phyloP scores from a whole-genome alignment of 257 asterid species.

The Henckelia pumila region DNA sequence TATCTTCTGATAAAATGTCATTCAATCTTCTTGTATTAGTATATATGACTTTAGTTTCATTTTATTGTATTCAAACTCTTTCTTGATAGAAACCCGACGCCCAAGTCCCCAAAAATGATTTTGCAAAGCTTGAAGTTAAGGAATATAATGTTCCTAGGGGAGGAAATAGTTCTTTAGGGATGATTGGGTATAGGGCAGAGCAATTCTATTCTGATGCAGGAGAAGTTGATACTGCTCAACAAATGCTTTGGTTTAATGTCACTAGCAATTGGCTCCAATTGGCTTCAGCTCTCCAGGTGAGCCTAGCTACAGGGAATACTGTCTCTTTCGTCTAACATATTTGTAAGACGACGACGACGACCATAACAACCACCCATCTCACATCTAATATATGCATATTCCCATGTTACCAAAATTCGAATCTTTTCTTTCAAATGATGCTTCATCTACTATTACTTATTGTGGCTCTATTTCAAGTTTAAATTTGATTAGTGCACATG shows the following conservation, averaged over 20 bases:
- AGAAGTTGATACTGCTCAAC: constrained; percentile 31
- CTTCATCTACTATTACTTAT: too few relatives aligned
- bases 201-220: constrained; percentile 45
- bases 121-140: constrained; percentile 39
- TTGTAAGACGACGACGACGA: too few relatives aligned
- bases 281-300: constrained; percentile 46
- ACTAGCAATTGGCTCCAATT: constrained; percentile 39
- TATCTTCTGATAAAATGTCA: not conserved
- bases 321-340: not conserved
- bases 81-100: constrained; percentile 48
- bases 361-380: not conserved
- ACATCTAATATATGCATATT: not conserved
- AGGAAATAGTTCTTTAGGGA: constrained; percentile 46
- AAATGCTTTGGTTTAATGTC: constrained; percentile 43
- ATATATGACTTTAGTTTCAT: too few relatives aligned
- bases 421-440: too few relatives aligned
- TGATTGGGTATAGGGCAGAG: constrained; percentile 46
- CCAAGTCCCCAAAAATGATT: constrained; percentile 33
- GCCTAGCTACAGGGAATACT: not conserved
- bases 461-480: not conserved
- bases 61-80: not conserved
- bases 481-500: too few relatives aligned
- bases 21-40: not conserved
- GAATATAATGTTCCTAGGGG: constrained; percentile 42
- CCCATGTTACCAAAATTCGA: not conserved